phyloP scores from a whole-genome alignment of 2,329 filamentous ascomycete genomes.

The Myriangium duriaei region DNA sequence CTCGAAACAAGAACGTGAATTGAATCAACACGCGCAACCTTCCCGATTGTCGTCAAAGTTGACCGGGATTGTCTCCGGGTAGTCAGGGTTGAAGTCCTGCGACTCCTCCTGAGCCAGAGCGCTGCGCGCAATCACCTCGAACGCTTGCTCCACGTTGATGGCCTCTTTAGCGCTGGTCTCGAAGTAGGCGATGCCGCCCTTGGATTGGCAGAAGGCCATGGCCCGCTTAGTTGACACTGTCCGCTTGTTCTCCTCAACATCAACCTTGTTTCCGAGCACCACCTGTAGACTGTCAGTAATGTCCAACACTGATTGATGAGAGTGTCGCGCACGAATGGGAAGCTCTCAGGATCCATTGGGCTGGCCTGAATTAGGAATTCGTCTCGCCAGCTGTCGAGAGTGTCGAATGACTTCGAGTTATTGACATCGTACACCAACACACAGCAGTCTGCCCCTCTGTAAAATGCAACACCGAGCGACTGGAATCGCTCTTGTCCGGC shows the following conservation, averaged over 20 bases:
- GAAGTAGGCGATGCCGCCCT: conserved; percentile 95
- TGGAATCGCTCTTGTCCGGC: conserved; percentile 96
- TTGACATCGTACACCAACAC: conserved; percentile 98
- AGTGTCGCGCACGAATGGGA: conserved; percentile 75
- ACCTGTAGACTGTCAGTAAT: conserved; percentile 44
- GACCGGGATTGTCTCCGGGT: conserved; percentile 96
- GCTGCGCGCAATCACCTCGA: conserved; percentile 85
- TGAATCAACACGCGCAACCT: conserved; percentile 68
- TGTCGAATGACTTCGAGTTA: conserved; percentile 98
- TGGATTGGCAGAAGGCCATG: conserved; percentile 94
- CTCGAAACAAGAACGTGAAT: background rate
- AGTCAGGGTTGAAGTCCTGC: conserved; percentile 94
- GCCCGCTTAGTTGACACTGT: conserved; percentile 90
- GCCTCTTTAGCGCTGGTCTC: conserved; percentile 99
- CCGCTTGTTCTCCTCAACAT: conserved; percentile 94
- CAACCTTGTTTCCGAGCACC: conserved; percentile 97
- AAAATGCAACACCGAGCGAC: conserved; percentile 92
- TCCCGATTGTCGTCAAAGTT: conserved; percentile 89
- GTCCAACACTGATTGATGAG: background rate
- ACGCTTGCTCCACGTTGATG: conserved; percentile 88
- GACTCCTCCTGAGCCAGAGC: conserved; percentile 94
- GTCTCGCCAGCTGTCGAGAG: conserved; percentile 94
- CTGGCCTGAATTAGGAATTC: conserved; percentile 97
- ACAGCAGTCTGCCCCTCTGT: conserved; percentile 93
- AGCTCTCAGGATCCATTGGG: conserved; percentile 90